These are phyloP conservation scores for Backusella tuberculispora DNA, from an alignment of 192 early-diverging fungal species.

Conservation along the genomic window DNA sequence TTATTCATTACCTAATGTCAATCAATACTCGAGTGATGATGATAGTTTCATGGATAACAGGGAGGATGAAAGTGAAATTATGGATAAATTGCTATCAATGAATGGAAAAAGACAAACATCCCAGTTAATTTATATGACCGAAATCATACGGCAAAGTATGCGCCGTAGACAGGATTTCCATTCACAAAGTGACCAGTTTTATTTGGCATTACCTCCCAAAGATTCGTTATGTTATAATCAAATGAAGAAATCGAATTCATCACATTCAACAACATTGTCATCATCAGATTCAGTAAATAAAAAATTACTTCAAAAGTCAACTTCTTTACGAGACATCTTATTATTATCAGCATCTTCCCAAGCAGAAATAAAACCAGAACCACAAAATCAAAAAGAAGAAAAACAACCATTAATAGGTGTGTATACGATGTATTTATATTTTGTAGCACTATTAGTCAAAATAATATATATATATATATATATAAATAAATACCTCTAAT, in stretches of 20 bases:
- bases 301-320: background rate
- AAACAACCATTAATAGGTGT: background rate
- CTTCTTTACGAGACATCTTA: background rate
- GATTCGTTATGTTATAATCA: background rate
- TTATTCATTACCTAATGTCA: background rate
- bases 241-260: background rate
- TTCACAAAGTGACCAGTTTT: slow-evolving; percentile 17
- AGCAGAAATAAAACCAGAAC: background rate
- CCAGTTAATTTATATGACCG: background rate
- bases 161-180: background rate
- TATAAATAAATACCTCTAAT: background rate
- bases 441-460: too few species aligned
- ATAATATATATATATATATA: too few species aligned
- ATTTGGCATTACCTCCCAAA: slow-evolving; percentile 3
- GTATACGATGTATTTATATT: too few species aligned
- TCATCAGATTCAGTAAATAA: background rate
- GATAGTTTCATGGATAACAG: background rate
- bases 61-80: slow-evolving; percentile 18
- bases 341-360: background rate
- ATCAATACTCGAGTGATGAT: background rate
- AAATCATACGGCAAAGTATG: background rate
- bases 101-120: background rate
- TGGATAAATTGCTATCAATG: background rate
- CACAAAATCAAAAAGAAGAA: too few species aligned
- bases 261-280: background rate